A percentile compares a stretch with the other conserved stretches of the same genome.
Evolutionary conservation across 129 eudicot genomes (phyloP).

Genomic region (Escallonia rubra): DNA sequence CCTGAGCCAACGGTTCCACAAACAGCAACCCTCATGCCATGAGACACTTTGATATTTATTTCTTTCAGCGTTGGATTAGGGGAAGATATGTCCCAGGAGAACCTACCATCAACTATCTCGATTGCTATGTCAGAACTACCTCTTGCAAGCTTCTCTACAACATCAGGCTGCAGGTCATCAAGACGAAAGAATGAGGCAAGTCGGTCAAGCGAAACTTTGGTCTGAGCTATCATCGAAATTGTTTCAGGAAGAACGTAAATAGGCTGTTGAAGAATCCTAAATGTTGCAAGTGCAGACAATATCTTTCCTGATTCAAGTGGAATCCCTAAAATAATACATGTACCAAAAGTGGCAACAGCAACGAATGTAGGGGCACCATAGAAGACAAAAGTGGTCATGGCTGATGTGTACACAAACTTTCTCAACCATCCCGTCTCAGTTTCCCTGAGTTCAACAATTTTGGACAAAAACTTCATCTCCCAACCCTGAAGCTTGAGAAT

Average conservation of each 20-base stretch:
- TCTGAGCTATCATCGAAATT: slow-evolving; percentile 67
- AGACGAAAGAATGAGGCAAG: slow-evolving; percentile 66
- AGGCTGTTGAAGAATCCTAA: slow-evolving; percentile 80
- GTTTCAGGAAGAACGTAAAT: slow-evolving; percentile 79
- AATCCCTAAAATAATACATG: slow-evolving; percentile 68
- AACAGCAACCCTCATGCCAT: slow-evolving; percentile 78
- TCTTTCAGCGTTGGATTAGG: slow-evolving; percentile 45
- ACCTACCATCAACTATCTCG: slow-evolving; percentile 57
- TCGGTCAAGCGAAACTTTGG: slow-evolving; percentile 93
- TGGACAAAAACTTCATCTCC: slow-evolving; percentile 87
- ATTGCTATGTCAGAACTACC: slow-evolving; percentile 42
- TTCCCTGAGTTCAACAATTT: slow-evolving; percentile 44
- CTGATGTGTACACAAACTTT: slow-evolving; percentile 40
- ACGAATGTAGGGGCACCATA: slow-evolving; percentile 85
- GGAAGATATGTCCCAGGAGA: slow-evolving; percentile 60
- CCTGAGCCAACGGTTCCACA: slow-evolving; percentile 96
- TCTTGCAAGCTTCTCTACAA: slow-evolving; percentile 48
- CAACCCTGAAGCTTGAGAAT: slow-evolving; percentile 90
- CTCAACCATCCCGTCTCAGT: slow-evolving; percentile 65
- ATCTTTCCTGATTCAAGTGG: slow-evolving; percentile 85
- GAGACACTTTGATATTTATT: slow-evolving; percentile 47
- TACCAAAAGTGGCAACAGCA: slow-evolving; percentile 65
- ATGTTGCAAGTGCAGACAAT: slow-evolving; percentile 77
- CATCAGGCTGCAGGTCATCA: slow-evolving; percentile 46
- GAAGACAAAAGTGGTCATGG: slow-evolving; percentile 42